Percentiles rank a stretch among this genome's conserved stretches.
These are phyloP conservation scores for Kwoniella sp. DNA, from an alignment of 768 basidiomycete species.

Conservation along the genomic window DNA sequence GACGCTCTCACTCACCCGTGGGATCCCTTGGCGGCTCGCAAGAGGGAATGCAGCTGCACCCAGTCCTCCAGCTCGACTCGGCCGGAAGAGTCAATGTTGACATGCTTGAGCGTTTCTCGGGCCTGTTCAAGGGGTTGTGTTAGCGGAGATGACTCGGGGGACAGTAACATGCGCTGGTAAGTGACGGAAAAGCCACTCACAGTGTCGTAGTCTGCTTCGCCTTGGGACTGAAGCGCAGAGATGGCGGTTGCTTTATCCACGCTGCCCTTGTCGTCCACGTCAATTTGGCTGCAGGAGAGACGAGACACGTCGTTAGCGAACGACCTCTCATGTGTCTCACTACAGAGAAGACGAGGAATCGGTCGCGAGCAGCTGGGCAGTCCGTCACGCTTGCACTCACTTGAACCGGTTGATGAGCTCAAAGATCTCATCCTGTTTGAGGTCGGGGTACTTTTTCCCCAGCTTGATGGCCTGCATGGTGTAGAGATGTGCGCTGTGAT, in stretches of 20 bases:
- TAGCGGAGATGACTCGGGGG: not conserved
- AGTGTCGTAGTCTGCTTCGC: slow-evolving; percentile 76
- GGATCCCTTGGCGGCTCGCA: slow-evolving; percentile 30
- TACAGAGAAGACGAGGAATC: no score
- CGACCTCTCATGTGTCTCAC: no score
- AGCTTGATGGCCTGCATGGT: slow-evolving; percentile 60
- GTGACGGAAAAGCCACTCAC: no score
- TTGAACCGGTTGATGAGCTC: slow-evolving; percentile 93
- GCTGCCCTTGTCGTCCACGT: slow-evolving; percentile 49
- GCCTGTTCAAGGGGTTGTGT: slow-evolving; percentile 52
- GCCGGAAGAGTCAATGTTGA: slow-evolving; percentile 89
- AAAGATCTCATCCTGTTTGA: slow-evolving; percentile 89
- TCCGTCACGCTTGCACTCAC: no score
- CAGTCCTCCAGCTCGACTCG: slow-evolving; percentile 96
- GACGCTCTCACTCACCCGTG: slow-evolving; percentile 32
- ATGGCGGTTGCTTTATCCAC: slow-evolving; percentile 68
- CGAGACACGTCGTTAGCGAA: no score
- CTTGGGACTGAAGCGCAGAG: slow-evolving; percentile 68
- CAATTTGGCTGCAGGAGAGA: slow-evolving; percentile 38
- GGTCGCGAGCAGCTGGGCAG: slow-evolving; percentile 32
- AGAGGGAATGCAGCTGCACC: slow-evolving; percentile 68
- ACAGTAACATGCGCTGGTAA: no score
- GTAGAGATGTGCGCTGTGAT: not conserved
- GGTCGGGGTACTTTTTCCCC: slow-evolving; percentile 86
- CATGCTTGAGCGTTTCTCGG: slow-evolving; percentile 73